A percentile compares a stretch with the other conserved stretches of the same genome.
Conservation (phyloP, 495 filamentous ascomycete genomes). For the Daldinia concentrica region DNA sequence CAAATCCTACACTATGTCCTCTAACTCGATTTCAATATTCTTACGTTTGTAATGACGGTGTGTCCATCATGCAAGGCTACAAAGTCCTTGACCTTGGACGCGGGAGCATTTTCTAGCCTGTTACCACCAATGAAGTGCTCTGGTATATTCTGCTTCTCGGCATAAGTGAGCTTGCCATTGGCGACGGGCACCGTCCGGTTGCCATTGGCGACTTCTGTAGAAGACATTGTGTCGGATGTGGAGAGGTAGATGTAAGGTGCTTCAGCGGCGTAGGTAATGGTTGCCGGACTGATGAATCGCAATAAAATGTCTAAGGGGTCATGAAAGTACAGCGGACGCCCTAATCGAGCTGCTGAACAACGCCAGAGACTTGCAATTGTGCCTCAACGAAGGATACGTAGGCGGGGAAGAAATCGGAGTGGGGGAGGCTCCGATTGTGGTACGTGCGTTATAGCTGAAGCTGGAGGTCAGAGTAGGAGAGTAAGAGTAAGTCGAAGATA, state of each 20-base stretch:
- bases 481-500: slow-evolving; percentile 13
- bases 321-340: slow-evolving; percentile 43
- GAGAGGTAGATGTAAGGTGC: slow-evolving; percentile 32
- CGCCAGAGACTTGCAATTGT: slow-evolving; percentile 40
- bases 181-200: slow-evolving; percentile 52
- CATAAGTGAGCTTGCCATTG: slow-evolving; percentile 66
- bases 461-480: background rate
- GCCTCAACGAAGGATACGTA: slow-evolving; percentile 10
- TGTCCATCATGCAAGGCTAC: slow-evolving; percentile 89
- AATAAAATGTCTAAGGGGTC: slow-evolving; percentile 42
- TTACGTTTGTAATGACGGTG: slow-evolving; percentile 96
- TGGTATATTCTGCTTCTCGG: slow-evolving; percentile 80
- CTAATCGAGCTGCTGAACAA: slow-evolving; percentile 42
- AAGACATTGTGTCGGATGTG: slow-evolving; percentile 50
- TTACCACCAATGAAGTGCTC: slow-evolving; percentile 97
- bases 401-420: slow-evolving; percentile 19
- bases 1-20: background rate
- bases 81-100: slow-evolving; percentile 92
- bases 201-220: slow-evolving; percentile 56
- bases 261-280: slow-evolving; percentile 22
- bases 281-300: slow-evolving; percentile 30
- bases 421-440: slow-evolving; percentile 28
- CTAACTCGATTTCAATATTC: slow-evolving; percentile 33
- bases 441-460: slow-evolving; percentile 8
- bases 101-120: slow-evolving; percentile 76